A percentile compares a stretch with the other conserved stretches of the same genome.
These are phyloP conservation scores for Stropharia rugosoannulata DNA, from an alignment of 768 basidiomycete genomes.

Conservation along the genomic window DNA sequence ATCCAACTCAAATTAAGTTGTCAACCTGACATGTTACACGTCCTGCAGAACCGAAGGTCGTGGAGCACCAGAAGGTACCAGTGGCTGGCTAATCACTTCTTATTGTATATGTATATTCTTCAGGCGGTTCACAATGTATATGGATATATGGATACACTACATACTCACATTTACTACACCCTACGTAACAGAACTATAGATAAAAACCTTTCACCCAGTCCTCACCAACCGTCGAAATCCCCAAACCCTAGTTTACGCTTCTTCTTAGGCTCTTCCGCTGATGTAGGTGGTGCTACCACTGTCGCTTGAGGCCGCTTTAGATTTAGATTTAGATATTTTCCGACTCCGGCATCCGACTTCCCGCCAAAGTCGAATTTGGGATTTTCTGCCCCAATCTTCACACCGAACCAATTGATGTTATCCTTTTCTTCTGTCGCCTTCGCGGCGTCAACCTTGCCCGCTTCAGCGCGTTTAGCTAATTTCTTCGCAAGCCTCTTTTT, in stretches of 20 bases:
- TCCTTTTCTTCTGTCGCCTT: constrained; percentile 53
- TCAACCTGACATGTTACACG: background rate
- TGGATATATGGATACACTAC: too few species aligned
- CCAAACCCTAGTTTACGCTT: constrained; percentile 88
- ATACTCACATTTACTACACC: too few species aligned
- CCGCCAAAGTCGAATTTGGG: constrained; percentile 26
- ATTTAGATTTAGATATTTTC: constrained; percentile 74
- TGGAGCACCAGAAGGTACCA: constrained; percentile 22
- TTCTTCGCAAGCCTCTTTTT: constrained; percentile 81
- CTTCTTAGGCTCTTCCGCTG: constrained; percentile 61
- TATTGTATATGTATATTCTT: background rate
- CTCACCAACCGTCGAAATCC: constrained; percentile 82
- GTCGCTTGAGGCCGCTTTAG: constrained; percentile 44
- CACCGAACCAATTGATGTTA: constrained; percentile 90
- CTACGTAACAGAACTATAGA: too few species aligned
- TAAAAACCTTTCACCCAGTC: background rate
- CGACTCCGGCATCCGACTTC: constrained; percentile 51
- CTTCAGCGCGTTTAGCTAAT: constrained; percentile 57
- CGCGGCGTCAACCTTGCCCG: constrained; percentile 30
- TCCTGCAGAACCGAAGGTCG: constrained; percentile 2
- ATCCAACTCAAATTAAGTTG: background rate
- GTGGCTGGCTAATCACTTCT: constrained; percentile 27
- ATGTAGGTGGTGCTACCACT: constrained; percentile 2
- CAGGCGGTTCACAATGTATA: too few species aligned
- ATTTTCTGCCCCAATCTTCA: constrained; percentile 63